Percentiles rank a stretch among this genome's conserved stretches.
These are phyloP conservation scores for Penicillium psychrofluorescens DNA, from an alignment of 495 filamentous ascomycete genomes.

Conservation along the genomic window DNA sequence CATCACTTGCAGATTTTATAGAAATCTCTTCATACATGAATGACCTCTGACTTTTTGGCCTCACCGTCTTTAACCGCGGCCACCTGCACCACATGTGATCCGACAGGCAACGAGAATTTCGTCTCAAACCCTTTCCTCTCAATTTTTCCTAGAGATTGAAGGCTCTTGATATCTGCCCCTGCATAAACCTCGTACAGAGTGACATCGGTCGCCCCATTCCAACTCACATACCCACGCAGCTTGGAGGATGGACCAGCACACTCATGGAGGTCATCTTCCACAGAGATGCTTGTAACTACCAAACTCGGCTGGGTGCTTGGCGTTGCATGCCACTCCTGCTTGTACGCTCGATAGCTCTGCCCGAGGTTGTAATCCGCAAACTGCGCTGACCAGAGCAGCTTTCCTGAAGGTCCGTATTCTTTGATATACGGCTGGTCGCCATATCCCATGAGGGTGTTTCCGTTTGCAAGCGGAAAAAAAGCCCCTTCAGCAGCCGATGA, in stretches of 20 bases:
- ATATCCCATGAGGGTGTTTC: constrained; percentile 31
- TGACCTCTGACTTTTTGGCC: too few relatives aligned
- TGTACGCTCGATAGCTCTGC: constrained; percentile 15
- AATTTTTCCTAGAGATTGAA: constrained; percentile 4
- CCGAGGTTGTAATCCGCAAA: constrained; percentile 7
- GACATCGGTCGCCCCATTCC: constrained; percentile 17
- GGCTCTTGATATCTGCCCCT: not conserved
- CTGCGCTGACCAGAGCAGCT: constrained; percentile 11
- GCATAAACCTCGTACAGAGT: constrained; percentile 8
- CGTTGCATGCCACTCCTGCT: constrained; percentile 11
- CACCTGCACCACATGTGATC: not conserved
- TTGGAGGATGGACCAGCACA: not conserved
- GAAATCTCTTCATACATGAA: too few relatives aligned
- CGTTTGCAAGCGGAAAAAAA: constrained; percentile 21
- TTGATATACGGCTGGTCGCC: constrained; percentile 28
- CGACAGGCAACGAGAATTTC: not conserved
- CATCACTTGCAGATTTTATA: too few relatives aligned
- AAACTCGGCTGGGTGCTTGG: constrained; percentile 2
- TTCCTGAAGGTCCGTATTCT: constrained; percentile 18
- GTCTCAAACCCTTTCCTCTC: not conserved
- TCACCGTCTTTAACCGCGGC: not conserved
- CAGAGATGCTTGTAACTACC: not conserved
- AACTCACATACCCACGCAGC: constrained; percentile 9
- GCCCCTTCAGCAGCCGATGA: constrained; percentile 25
- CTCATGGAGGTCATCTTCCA: not conserved